Evolutionary conservation across 2,329 filamentous ascomycete species (phyloP), one percentile per base, ranked within the genome.

Genomic region (Aspergillus melleus): DNA sequence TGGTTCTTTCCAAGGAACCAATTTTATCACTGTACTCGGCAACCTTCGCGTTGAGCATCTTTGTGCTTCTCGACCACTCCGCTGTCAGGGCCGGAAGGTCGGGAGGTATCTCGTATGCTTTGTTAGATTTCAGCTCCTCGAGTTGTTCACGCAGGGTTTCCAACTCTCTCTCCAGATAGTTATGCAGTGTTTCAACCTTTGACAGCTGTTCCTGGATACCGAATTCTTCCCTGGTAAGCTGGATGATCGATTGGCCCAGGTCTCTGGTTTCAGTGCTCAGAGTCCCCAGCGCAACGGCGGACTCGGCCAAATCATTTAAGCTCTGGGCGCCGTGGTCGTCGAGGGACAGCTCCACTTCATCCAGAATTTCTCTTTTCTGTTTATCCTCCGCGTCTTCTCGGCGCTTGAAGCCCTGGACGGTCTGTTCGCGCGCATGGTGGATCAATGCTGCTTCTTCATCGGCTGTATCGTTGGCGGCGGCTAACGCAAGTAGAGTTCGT

Each of bases 401-500:
- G 42, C 65, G 47, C 60, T 72, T 73, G 64, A 71, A 74, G 14
- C 65, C 64, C 36, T 66, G 61, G 11, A 77, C 62, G 19, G 73
- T 71, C 61, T 77, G 72, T 65, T 77, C 70, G 6, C 73, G 72
- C 8, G 75, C 75, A 22, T 70, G 70, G 44, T 78, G 72, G 32
- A 77, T 64, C 16, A 75, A 64, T 14, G 62, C 66, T 19, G 68
- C 68, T 52, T 78, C 76, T 19, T 80, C 76, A 53, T 79, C 74
- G 10, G 90, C 90, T 12, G 85, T 78, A 71, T 96, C 92, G 72
- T 95, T 96, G 47, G 87, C 81, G 11, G 87, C 81, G 20, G 90
- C 90, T 8, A 96, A 82, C 26, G 88, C 85, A 9, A 96, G 83
- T 4, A 96, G 82, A 1, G 84, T 87, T 64, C 87, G 88, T 53